phyloP scores from a whole-genome alignment of 345 rosid genomes.

The Passiflora organensis region DNA sequence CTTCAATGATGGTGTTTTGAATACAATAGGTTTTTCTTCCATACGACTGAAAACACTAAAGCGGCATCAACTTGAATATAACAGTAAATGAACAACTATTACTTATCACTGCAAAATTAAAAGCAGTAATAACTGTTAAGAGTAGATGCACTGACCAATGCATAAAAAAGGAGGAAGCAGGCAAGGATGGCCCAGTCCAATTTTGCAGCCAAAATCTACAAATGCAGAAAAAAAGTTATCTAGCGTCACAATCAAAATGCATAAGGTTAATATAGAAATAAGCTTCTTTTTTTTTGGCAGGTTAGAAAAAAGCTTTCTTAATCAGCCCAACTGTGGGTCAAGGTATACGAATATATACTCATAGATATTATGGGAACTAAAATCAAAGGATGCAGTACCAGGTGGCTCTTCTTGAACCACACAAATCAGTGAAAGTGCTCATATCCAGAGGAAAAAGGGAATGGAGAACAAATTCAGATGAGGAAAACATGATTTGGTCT shows the following conservation, averaged over 20 bases:
- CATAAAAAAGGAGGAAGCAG: slow-evolving; percentile 80
- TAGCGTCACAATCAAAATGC: slow-evolving; percentile 6
- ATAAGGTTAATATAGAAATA: background rate
- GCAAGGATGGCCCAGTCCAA: slow-evolving; percentile 93
- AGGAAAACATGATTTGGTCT: background rate
- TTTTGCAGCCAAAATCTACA: slow-evolving; percentile 99
- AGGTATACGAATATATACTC: background rate
- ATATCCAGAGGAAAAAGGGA: background rate
- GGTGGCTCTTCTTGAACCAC: background rate
- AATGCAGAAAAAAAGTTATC: slow-evolving; percentile 11
- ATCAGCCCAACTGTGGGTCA: background rate
- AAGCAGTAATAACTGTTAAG: background rate
- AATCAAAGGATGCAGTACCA: background rate
- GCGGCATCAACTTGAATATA: too few species aligned
- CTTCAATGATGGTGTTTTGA: too few species aligned
- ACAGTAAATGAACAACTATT: too few species aligned
- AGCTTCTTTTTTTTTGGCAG: too few species aligned
- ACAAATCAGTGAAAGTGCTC: slow-evolving; percentile 4
- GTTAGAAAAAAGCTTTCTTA: background rate
- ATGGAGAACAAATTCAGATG: background rate
- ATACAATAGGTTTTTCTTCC: too few species aligned
- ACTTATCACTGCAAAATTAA: too few species aligned
- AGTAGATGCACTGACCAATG: slow-evolving; percentile 58
- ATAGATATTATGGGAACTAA: background rate
- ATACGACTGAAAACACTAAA: too few species aligned